These are phyloP conservation scores for Nidularia sp. DNA, from an alignment of 768 basidiomycete species.

Conservation along the genomic window DNA sequence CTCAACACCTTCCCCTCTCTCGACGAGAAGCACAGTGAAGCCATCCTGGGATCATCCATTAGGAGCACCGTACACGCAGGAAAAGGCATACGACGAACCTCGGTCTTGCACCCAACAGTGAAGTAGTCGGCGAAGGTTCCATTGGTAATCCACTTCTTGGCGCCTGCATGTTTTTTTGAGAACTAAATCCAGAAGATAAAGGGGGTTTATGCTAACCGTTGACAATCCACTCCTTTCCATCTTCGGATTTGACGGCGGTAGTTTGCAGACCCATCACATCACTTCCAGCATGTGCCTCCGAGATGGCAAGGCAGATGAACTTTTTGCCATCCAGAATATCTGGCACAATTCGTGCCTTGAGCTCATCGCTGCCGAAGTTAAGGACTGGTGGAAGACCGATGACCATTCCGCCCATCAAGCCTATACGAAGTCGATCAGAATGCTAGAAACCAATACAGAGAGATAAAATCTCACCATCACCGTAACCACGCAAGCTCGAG, in stretches of 20 bases:
- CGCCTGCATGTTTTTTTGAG: slow-evolving; percentile 26
- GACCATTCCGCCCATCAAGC: slow-evolving; percentile 72
- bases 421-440: slow-evolving; percentile 12
- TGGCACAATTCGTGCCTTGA: slow-evolving; percentile 54
- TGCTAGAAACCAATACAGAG: slow-evolving; percentile 12
- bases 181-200: not conserved
- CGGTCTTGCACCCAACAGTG: slow-evolving; percentile 71
- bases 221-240: slow-evolving; percentile 82
- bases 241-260: slow-evolving; percentile 72
- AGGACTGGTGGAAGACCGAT: slow-evolving; percentile 88
- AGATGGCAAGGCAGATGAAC: slow-evolving; percentile 84
- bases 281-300: slow-evolving; percentile 84
- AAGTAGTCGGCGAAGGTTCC: slow-evolving; percentile 63
- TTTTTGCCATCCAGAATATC: slow-evolving; percentile 75
- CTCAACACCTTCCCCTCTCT: slow-evolving; percentile 63
- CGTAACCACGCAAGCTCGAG: slow-evolving; percentile 72
- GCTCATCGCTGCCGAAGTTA: slow-evolving; percentile 74
- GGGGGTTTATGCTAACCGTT: slow-evolving; percentile 39
- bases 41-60: slow-evolving; percentile 42
- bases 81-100: slow-evolving; percentile 16
- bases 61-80: not conserved
- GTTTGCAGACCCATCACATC: slow-evolving; percentile 82
- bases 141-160: slow-evolving; percentile 88
- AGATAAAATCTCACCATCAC: slow-evolving; percentile 53
- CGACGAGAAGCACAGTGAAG: slow-evolving; percentile 76